Conservation (phyloP, 1,139 yeast species). For the Pneumocystis sp. region DNA sequence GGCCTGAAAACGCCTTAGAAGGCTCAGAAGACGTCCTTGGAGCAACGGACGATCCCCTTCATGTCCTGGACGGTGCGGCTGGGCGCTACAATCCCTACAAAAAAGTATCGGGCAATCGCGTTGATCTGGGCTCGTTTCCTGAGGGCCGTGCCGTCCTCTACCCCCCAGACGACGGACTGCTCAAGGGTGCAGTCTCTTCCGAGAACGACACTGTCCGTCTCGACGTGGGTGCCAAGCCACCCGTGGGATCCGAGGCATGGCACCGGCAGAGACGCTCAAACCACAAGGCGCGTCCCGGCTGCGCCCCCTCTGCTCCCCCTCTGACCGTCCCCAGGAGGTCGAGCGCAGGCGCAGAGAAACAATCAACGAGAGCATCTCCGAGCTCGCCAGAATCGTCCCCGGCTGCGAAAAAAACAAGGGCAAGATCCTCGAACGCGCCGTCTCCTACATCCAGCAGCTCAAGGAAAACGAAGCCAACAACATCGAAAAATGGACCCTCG, state of each 20-base stretch:
- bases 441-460: slow-evolving; percentile 73
- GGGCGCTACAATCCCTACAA: neutral
- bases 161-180: neutral
- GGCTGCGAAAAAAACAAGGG: slow-evolving; percentile 85
- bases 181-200: neutral
- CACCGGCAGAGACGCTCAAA: slow-evolving; percentile 70
- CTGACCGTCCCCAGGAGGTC: slow-evolving; percentile 55
- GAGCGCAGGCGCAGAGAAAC: slow-evolving; percentile 91
- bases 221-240: slow-evolving; percentile 23
- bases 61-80: neutral
- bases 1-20: neutral
- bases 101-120: neutral
- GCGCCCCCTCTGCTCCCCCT: too few relatives aligned
- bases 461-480: slow-evolving; percentile 28
- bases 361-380: slow-evolving; percentile 77
- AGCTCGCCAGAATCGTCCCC: slow-evolving; percentile 68
- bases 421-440: slow-evolving; percentile 72
- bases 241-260: slow-evolving; percentile 68
- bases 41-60: neutral
- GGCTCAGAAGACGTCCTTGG: neutral
- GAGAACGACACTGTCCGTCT: neutral
- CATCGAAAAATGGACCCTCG: slow-evolving; percentile 78
- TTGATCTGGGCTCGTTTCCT: neutral
- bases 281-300: slow-evolving; percentile 51
- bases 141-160: neutral